Conservation (phyloP, 441 rosid species). For the Melastoma candidum region DNA sequence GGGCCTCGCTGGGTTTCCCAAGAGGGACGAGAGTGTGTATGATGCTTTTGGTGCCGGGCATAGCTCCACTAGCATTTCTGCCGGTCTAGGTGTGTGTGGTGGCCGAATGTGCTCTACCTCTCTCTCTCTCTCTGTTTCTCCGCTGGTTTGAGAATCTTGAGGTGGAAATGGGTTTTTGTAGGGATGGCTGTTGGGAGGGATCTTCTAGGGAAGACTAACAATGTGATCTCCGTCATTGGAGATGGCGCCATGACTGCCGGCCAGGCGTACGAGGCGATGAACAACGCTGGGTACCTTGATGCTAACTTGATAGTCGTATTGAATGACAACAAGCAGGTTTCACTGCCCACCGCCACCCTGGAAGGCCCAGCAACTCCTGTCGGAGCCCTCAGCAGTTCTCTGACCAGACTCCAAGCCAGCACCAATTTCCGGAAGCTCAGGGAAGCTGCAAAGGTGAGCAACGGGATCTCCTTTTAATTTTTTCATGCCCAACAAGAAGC, state of each 20-base stretch:
- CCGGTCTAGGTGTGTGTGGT: conserved; percentile 28
- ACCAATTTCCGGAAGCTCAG: conserved; percentile 20
- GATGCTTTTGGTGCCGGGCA: conserved; percentile 50
- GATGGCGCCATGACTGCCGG: conserved; percentile 57
- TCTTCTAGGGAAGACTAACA: conserved; percentile 28
- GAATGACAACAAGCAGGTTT: conserved; percentile 42
- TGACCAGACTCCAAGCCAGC: conserved; percentile 24
- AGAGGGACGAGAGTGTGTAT: conserved; percentile 35
- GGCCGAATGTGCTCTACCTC: too few relatives aligned
- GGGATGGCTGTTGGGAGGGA: conserved; percentile 53
- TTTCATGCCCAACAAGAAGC: too few relatives aligned
- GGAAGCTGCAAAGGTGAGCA: conserved; percentile 30
- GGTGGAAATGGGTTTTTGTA: conserved; percentile 2
- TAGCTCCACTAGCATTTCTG: conserved; percentile 48
- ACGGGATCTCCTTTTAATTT: neutral
- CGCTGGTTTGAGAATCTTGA: neutral
- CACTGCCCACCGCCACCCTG: conserved; percentile 45
- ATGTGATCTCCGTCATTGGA: conserved; percentile 43
- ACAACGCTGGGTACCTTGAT: conserved; percentile 42
- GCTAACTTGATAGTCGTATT: conserved; percentile 33
- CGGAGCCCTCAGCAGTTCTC: conserved; percentile 36
- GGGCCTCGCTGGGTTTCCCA: conserved; percentile 41
- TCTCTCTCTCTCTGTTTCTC: too few relatives aligned
- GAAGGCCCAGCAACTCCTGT: conserved; percentile 47
- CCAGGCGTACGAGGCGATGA: conserved; percentile 47